Evolutionary conservation across 495 filamentous ascomycete species (phyloP).

Genomic region (Xylaria sp.): DNA sequence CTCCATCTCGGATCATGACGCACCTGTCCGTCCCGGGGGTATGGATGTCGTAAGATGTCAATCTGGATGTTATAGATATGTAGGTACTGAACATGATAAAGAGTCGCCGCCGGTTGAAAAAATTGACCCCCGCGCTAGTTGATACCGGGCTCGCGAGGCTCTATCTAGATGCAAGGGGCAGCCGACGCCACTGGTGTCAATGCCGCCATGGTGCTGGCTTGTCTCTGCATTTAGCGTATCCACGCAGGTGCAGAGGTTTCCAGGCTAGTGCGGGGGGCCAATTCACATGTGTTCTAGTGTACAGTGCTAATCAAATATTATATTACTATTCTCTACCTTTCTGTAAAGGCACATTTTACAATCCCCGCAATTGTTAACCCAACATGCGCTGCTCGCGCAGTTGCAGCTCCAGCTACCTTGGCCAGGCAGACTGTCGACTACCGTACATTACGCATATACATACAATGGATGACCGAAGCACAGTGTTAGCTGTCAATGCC

Average conservation of each 20-base stretch:
- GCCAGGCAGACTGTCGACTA: background rate
- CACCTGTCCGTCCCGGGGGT: background rate
- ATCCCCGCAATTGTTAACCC: background rate
- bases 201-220: constrained; percentile 10
- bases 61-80: background rate
- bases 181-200: constrained; percentile 3
- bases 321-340: no score
- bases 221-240: background rate
- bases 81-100: background rate
- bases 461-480: background rate
- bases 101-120: background rate
- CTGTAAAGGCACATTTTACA: background rate
- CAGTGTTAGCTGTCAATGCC: background rate
- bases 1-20: no score
- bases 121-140: constrained; percentile 19
- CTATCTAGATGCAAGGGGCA: background rate
- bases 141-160: background rate
- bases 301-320: background rate
- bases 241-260: background rate
- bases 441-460: background rate
- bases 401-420: background rate
- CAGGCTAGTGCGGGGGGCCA: constrained; percentile 4
- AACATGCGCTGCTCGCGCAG: no score
- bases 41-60: background rate
- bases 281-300: constrained; percentile 9